Conservation (phyloP, 2,329 filamentous ascomycete genomes). For the Trichoderma brevicompactum region DNA sequence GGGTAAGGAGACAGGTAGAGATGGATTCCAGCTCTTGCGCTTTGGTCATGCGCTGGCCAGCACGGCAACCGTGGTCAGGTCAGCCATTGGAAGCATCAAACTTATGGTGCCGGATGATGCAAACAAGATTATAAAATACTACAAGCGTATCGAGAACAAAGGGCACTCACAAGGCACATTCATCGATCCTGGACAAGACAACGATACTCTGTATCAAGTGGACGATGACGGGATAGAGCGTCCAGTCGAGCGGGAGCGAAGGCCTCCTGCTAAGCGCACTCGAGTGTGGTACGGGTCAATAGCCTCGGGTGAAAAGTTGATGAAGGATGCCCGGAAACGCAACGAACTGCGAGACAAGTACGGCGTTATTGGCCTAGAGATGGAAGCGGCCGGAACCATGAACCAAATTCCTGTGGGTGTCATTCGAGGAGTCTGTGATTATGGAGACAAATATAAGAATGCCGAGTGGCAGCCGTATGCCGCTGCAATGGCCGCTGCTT, state of each 20-base stretch:
- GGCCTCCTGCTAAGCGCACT: slow-evolving; percentile 35
- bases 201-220: slow-evolving; percentile 35
- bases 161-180: slow-evolving; percentile 37
- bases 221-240: neutral
- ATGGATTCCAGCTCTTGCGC: slow-evolving; percentile 37
- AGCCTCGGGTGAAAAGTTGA: slow-evolving; percentile 25
- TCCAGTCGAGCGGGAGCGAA: slow-evolving; percentile 30
- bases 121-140: slow-evolving; percentile 34
- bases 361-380: slow-evolving; percentile 30
- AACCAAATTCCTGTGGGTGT: slow-evolving; percentile 24
- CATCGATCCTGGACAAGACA: slow-evolving; percentile 40
- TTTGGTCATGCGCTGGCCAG: slow-evolving; percentile 35
- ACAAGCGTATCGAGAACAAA: slow-evolving; percentile 35
- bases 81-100: slow-evolving; percentile 43
- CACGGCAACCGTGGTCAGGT: slow-evolving; percentile 41
- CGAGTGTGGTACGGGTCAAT: slow-evolving; percentile 40
- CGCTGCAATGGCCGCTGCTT: slow-evolving; percentile 27
- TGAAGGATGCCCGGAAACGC: slow-evolving; percentile 16
- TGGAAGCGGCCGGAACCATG: slow-evolving; percentile 28
- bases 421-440: slow-evolving; percentile 26
- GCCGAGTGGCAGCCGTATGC: slow-evolving; percentile 26
- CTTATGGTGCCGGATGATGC: slow-evolving; percentile 34
- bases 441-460: slow-evolving; percentile 26
- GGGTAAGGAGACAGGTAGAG: slow-evolving; percentile 39
- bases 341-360: slow-evolving; percentile 26